Evolutionary conservation across 1,284 basidiomycete species (phyloP), one percentile per base, ranked within the genome.

Genomic region (Chalciporus sp.): DNA sequence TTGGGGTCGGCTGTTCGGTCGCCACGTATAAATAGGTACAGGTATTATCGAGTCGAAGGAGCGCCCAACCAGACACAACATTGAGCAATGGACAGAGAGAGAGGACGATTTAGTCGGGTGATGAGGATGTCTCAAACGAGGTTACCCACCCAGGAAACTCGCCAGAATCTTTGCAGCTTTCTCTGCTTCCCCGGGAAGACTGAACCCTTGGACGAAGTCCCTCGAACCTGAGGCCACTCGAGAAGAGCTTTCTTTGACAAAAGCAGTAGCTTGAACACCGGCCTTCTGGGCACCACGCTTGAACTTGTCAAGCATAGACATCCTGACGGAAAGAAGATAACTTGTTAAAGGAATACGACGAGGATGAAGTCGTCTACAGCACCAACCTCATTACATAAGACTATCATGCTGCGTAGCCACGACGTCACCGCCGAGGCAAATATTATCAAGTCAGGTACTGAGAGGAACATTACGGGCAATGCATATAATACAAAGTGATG

Each of bases 111-210:
- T 2, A 31, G 42, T 26, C 23, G 23, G 42, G 39, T n/a, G 23
- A 44, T 6, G 23, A 10, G 11, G 0, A 41, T 9, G 19, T 20
- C 4, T 14, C 7, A 20, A 41, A 37, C 4, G 2, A 11, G 20
- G 17, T 12, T 42, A 76, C 84, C 59, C 64, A 94, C 92, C 92
- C 14, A 98, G 79, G 80, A 98, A 98, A 61, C 86, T 87, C 61
- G 86, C 85, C 37, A 98, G 76, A 61, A 95, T 97, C 72, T 88
- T 92, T 26, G 95, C 94, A 0, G 95, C 93, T 69, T 94, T 95
- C 64, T 94, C 86, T 49, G 90, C 89, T 73, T 95, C 94, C 60
- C 91, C 90, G 14, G 91, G 90, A 27, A 97, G 77, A 43, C 82
- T 86, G 75, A 96, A 96, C 7, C 86, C 84, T 62, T 93, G 91